Evolutionary conservation across 2,329 filamentous ascomycete species (phyloP), one percentile per base, ranked within the genome.

Genomic region (Diaporthe citri): DNA sequence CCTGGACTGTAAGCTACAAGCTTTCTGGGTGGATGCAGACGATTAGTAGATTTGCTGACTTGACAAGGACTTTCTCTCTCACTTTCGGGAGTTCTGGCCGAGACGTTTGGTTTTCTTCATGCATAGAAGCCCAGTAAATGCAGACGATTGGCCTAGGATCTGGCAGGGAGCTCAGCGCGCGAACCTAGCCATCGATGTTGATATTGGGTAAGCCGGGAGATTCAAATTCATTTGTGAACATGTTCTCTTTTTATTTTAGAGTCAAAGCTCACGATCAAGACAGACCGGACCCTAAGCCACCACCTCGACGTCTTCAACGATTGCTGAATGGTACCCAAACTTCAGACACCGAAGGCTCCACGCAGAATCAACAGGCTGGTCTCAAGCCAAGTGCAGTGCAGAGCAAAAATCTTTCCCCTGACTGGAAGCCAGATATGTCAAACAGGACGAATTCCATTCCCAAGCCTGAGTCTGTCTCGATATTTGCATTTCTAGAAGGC

Each of bases 71-170:
- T 64, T 64, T 22, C 17, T 64, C 5, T 64, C 41, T 0, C 60
- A 64, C 17, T 64, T 64, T 10, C 60, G 60, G 17, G 60, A 64
- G 8, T 48, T 48, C 17, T 64, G 60, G 41, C 60, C 60, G 12
- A 64, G 41, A 10, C 59, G 41, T 2, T 7, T 48, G 25, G 60
- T 64, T 9, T 48, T 64, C 41, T 64, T 64, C 17, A 46, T 64
- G 15, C 15, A 46, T 34, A 64, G 17, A 34, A 25, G 41, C 41
- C 60, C 46, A 46, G 2, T 64, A 9, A 17, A 43, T 48, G 60
- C 25, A 17, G 41, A 64, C 12, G 60, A 64, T 41, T 46, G 60
- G 60, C 60, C 60, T 25, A 64, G 60, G 22, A 64, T 46, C 41
- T 64, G 60, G 41, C 60, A 64, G 1, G 25, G 41, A 1, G 60